Evolutionary conservation across 106 monocot species (phyloP), one percentile per base, ranked within the genome.

Genomic region (Narthecium ossifragum): DNA sequence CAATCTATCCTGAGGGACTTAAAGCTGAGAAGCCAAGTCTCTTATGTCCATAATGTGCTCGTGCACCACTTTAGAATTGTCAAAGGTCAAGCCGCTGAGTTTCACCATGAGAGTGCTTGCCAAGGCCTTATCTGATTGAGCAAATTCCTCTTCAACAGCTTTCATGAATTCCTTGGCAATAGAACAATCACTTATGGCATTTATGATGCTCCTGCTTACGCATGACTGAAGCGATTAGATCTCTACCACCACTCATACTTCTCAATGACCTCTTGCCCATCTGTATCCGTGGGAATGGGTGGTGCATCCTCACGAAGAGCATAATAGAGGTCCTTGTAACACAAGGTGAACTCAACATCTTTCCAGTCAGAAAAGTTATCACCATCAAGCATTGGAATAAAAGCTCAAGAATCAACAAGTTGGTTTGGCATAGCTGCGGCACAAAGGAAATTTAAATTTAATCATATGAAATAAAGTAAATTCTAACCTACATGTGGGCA

Each of bases 11-110:
- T 13, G 0, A 70, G 2, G 11, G 9, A 1, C 20, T 53, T 60
- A 0, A 61, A n/a, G 31, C 22, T 60, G 59, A 31, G 51, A 11
- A 32, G 25, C 32, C 5, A 47, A 32, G 20, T 67, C 46, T 1
- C 46, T 23, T 47, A 67, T 57, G 11, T 51, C 22, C 60, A 70
- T 70, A 31, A 60, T 53, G 40, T 53, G 40, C 25, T 60, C 69
- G n/a, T 22, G 55, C 25, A 67, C 13, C 20, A 10, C 9, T 7
- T 24, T 56, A 24, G 6, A 22, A 1, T 43, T 3, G 10, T 23
- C 26, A 46, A 20, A 46, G 2, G 6, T 47, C 10, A n/a, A 46
- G 29, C 29, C 27, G 47, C 11, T 8, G 2, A 57, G 15, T 15
- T 55, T 43, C 17, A 26, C 31, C 56, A 55, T 67, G 32, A 67